Base-by-base conservation (phyloP, 192 early-diverging fungal species). In the Geranomyces michiganensis region DNA sequence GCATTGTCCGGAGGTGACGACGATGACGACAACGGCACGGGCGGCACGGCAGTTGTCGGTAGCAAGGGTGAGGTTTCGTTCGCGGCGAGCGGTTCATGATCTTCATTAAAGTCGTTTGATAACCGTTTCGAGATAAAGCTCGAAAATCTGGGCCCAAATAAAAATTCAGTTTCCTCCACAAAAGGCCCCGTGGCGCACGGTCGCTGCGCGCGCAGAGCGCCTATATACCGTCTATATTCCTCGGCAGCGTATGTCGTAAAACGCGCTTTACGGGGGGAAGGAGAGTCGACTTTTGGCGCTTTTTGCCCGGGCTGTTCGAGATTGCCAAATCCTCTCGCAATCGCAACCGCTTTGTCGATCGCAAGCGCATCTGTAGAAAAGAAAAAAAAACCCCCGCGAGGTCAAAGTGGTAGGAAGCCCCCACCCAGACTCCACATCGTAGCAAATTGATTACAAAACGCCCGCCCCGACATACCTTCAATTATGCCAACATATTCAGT, bases 401-500 rank as follows among this genome's bases (percentile, higher is more conserved):
- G n/a, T n/a, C n/a, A n/a, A n/a, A n/a, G n/a, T n/a, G n/a, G n/a
- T n/a, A n/a, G n/a, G n/a, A n/a, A n/a, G n/a, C n/a, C n/a, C n/a
- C n/a, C n/a, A n/a, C n/a, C n/a, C n/a, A n/a, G n/a, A n/a, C n/a
- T n/a, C n/a, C n/a, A n/a, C n/a, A n/a, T n/a, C n/a, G n/a, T n/a
- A n/a, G n/a, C n/a, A n/a, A n/a, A n/a, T n/a, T n/a, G n/a, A n/a
- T n/a, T n/a, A n/a, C n/a, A n/a, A n/a, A n/a, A n/a, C n/a, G n/a
- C n/a, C n/a, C n/a, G 36, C 36, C 36, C 3, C 10, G 10, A 3
- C 51, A 24, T 2, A 53, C 51, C 51, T 58, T 92, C 90, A 44
- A 92, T 89, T 30, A 92, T 90, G 21, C 87, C 83, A 48, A 92
- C 80, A 59, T 90, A 92, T 0, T 89, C 87, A 1, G 75, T 72